Evolutionary conservation across 768 basidiomycete species (phyloP), one percentile per base, ranked within the genome.

Genomic region (Amanita inopinata): DNA sequence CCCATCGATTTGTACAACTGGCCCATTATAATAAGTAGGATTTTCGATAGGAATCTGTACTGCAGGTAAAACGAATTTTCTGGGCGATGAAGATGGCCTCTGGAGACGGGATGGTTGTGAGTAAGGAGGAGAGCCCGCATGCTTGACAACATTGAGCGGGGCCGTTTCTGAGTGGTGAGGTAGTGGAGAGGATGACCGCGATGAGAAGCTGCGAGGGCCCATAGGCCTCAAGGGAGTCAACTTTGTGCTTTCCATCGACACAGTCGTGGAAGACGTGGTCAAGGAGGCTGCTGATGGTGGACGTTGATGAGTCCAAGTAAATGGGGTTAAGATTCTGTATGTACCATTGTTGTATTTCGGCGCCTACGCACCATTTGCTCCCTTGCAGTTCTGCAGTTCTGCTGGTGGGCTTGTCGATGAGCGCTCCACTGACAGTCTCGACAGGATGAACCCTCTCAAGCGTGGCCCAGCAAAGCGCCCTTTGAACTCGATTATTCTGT

Each of bases 201-300:
- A 23, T 15, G 38, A 14, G 18, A 46, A 38, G 22, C 19, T 56
- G 20, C 62, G 56, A 0, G 68, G 72, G 4, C 69, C 64, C 23
- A 76, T 71, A 33, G 77, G 78, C 19, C 78, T 78, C 43, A 65
- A 57, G 30, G 76, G 76, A 41, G 49, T 51, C 46, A 55, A 49
- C 33, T 45, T 48, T 39, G 57, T 44, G 23, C 51, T 50, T 42
- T 57, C 57, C 53, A 52, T 58, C 46, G 43, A 30, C 34, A 23
- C 35, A 22, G 41, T 51, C 30, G 51, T 49, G 38, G 46, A 45
- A 39, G 54, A 53, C 52, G 56, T 56, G 53, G 57, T 56, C 53
- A 56, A 52, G 52, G 53, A 48, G 49, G 54, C 51, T 50, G 50
- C 48, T 48, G 49, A 56, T 57, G 53, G 53, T 51, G 56, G 53